These are phyloP conservation scores for Alternaria arborescens DNA, from an alignment of 2,329 filamentous ascomycete genomes.

Conservation along the genomic window DNA sequence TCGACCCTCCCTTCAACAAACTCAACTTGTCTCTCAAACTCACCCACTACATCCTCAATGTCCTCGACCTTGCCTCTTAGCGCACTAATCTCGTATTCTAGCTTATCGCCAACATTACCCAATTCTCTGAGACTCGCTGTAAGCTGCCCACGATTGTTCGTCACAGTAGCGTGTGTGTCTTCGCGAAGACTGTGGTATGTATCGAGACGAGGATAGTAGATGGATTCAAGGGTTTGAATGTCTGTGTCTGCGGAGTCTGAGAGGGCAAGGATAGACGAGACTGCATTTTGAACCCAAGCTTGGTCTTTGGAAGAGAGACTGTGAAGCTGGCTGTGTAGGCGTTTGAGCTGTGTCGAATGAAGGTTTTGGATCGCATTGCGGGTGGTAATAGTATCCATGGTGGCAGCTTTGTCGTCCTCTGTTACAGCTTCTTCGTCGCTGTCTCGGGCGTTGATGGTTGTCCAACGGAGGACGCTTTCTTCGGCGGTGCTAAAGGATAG, in stretches of 20 bases:
- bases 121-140: slow-evolving; percentile 79
- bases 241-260: slow-evolving; percentile 67
- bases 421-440: slow-evolving; percentile 29
- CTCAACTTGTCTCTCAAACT: slow-evolving; percentile 75
- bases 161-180: slow-evolving; percentile 72
- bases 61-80: slow-evolving; percentile 84
- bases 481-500: slow-evolving; percentile 80
- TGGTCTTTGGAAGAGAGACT: slow-evolving; percentile 63
- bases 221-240: slow-evolving; percentile 70
- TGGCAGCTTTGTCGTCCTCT: not conserved
- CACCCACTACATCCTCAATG: slow-evolving; percentile 80
- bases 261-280: slow-evolving; percentile 66
- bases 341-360: slow-evolving; percentile 50
- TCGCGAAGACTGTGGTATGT: slow-evolving; percentile 73
- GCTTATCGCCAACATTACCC: slow-evolving; percentile 80
- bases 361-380: slow-evolving; percentile 40
- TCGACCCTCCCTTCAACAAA: slow-evolving; percentile 56
- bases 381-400: slow-evolving; percentile 17
- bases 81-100: slow-evolving; percentile 90
- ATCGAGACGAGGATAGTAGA: slow-evolving; percentile 76
- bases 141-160: slow-evolving; percentile 72
- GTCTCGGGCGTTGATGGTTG: slow-evolving; percentile 28
- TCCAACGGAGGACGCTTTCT: slow-evolving; percentile 75
- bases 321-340: slow-evolving; percentile 70
- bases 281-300: slow-evolving; percentile 68